Percentiles rank a stretch among this genome's conserved stretches.
Evolutionary conservation across 2,329 filamentous ascomycete species (phyloP).

Genomic region (Stemphylium beticola): DNA sequence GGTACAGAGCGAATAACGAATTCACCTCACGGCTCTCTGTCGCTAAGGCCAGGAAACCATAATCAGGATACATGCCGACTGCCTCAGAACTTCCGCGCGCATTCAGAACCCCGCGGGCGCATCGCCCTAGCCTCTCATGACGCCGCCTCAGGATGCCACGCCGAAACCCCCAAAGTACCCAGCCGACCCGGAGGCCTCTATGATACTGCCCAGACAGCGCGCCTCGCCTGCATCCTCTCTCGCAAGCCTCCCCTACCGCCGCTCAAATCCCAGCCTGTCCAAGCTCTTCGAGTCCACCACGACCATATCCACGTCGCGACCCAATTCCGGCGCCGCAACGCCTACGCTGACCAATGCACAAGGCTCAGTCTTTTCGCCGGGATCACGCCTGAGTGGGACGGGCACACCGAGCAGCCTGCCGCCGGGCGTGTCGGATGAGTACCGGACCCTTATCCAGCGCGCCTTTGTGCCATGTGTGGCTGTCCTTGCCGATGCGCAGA

Average conservation of each 20-base stretch:
- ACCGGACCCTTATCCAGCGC: constrained; percentile 72
- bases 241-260: constrained; percentile 60
- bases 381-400: constrained; percentile 42
- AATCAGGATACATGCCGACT: constrained; percentile 44
- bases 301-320: constrained; percentile 49
- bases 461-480: constrained; percentile 90
- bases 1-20: constrained; percentile 16
- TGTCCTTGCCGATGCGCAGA: constrained; percentile 85
- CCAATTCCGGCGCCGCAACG: constrained; percentile 53
- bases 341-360: constrained; percentile 45
- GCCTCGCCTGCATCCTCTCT: constrained; percentile 66
- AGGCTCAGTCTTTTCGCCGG: constrained; percentile 55
- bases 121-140: constrained; percentile 49
- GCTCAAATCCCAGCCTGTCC: constrained; percentile 59
- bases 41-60: constrained; percentile 3
- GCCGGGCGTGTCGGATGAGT: constrained; percentile 60
- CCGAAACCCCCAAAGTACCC: constrained; percentile 44
- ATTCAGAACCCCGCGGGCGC: constrained; percentile 41
- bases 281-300: constrained; percentile 60
- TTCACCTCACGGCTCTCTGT: constrained; percentile 5
- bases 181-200: constrained; percentile 70
- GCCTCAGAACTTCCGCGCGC: constrained; percentile 36
- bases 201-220: constrained; percentile 66
- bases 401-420: constrained; percentile 48
- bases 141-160: constrained; percentile 49